These are phyloP conservation scores for Lasiodiplodia theobromae DNA, from an alignment of 2,329 filamentous ascomycete genomes.

Conservation along the genomic window DNA sequence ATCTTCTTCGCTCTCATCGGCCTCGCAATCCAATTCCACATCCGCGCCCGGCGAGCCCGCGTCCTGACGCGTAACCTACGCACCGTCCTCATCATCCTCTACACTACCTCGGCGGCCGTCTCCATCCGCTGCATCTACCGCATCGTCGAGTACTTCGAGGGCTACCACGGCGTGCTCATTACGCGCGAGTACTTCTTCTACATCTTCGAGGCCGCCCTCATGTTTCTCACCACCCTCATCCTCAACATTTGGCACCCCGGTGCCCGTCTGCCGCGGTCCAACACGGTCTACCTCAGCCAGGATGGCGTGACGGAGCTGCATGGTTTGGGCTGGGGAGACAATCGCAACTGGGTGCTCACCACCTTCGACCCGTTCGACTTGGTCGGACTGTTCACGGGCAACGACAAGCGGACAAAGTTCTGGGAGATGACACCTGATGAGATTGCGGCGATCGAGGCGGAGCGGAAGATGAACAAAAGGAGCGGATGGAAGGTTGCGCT, in stretches of 20 bases:
- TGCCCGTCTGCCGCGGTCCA: conserved; percentile 56
- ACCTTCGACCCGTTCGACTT: conserved; percentile 47
- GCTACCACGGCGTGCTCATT: conserved; percentile 46
- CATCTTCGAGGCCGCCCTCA: conserved; percentile 61
- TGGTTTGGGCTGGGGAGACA: conserved; percentile 59
- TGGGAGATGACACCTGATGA: conserved; percentile 48
- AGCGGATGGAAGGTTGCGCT: conserved; percentile 33
- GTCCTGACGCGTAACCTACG: conserved; percentile 55
- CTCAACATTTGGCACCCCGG: conserved; percentile 62
- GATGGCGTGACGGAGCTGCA: conserved; percentile 52
- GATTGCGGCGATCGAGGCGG: conserved; percentile 37
- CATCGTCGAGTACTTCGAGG: conserved; percentile 58
- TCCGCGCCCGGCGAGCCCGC: conserved; percentile 47
- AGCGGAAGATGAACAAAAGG: conserved; percentile 40
- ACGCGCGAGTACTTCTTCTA: conserved; percentile 62
- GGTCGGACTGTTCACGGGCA: conserved; percentile 41
- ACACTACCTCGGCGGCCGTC: conserved; percentile 57
- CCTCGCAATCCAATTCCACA: conserved; percentile 56
- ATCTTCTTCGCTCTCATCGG: conserved; percentile 59
- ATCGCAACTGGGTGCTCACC: conserved; percentile 53
- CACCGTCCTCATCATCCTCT: conserved; percentile 55
- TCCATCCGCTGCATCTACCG: conserved; percentile 60
- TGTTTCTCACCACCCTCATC: conserved; percentile 59
- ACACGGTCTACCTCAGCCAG: conserved; percentile 58
- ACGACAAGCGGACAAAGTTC: conserved; percentile 45